Percentiles rank a stretch among this genome's conserved stretches.
Conservation (phyloP, 345 rosid genomes). For the Eucalyptus regnans region DNA sequence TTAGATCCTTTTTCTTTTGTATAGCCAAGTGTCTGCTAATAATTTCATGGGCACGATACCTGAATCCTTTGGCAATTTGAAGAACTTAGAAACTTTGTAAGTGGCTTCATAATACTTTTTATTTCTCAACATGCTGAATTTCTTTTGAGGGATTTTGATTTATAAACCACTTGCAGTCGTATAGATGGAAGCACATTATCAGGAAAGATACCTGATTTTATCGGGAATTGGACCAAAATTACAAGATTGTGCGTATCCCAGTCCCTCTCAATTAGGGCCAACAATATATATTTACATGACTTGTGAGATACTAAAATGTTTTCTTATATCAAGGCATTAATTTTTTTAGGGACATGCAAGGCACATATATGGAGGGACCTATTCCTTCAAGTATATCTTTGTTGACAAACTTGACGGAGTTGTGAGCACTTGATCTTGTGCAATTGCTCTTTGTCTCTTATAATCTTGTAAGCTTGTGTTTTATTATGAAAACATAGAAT, state of each 20-base stretch:
- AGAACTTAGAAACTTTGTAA: conserved; percentile 68
- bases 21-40: conserved; percentile 61
- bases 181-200: conserved; percentile 64
- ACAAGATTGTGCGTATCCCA: conserved; percentile 38
- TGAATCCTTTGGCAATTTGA: conserved; percentile 46
- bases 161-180: conserved; percentile 27
- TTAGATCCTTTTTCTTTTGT: neutral
- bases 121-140: neutral
- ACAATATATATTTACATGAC: neutral
- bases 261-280: neutral
- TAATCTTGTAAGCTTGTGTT: neutral
- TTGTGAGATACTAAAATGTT: neutral
- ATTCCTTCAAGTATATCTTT: conserved; percentile 40
- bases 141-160: neutral
- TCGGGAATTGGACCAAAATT: conserved; percentile 73
- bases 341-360: conserved; percentile 53
- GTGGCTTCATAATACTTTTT: conserved; percentile 1
- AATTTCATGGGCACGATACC: conserved; percentile 69
- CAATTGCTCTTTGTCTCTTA: neutral
- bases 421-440: conserved; percentile 23
- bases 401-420: conserved; percentile 22
- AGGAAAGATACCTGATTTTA: conserved; percentile 63
- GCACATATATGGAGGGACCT: conserved; percentile 19
- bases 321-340: neutral
- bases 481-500: neutral